Evolutionary conservation across 768 basidiomycete genomes (phyloP).

Genomic region (Russula compacta): DNA sequence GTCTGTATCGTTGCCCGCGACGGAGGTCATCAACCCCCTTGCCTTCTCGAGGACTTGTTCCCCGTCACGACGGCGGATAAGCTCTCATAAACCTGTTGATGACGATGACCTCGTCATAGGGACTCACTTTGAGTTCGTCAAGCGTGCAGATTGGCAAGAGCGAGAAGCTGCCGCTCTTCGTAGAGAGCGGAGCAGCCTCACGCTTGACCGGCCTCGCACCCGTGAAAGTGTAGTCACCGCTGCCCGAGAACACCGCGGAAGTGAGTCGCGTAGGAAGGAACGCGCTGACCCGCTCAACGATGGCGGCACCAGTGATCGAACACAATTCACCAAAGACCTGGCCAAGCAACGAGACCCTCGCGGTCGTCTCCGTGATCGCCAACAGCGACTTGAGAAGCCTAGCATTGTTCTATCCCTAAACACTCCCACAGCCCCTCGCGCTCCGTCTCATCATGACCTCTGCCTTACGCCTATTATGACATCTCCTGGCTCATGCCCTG

Average conservation of each 20-base stretch:
- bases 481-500: constrained; percentile 27
- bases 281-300: constrained; percentile 37
- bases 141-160: constrained; percentile 79
- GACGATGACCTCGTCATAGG: constrained; percentile 50
- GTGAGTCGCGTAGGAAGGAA: constrained; percentile 25
- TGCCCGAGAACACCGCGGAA: constrained; percentile 21
- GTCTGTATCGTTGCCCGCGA: constrained; percentile 36
- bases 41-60: constrained; percentile 24
- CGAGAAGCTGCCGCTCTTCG: constrained; percentile 63
- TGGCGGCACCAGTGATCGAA: constrained; percentile 36
- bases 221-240: constrained; percentile 34
- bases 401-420: constrained; percentile 28
- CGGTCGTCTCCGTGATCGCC: constrained; percentile 55
- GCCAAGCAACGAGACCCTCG: constrained; percentile 37
- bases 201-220: constrained; percentile 47
- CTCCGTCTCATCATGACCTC: constrained; percentile 23
- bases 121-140: constrained; percentile 71
- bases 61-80: constrained; percentile 26
- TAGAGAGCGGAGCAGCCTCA: constrained; percentile 57
- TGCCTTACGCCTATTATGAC: constrained; percentile 27
- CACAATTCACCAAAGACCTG: constrained; percentile 51
- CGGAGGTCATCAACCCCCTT: constrained; percentile 29
- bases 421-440: constrained; percentile 21
- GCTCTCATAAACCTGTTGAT: constrained; percentile 24
- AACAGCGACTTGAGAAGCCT: constrained; percentile 29